A percentile compares a stretch with the other conserved stretches of the same genome.
Conservation (phyloP, 108 stramenopile species). For the Cyclotella kingstonii region DNA sequence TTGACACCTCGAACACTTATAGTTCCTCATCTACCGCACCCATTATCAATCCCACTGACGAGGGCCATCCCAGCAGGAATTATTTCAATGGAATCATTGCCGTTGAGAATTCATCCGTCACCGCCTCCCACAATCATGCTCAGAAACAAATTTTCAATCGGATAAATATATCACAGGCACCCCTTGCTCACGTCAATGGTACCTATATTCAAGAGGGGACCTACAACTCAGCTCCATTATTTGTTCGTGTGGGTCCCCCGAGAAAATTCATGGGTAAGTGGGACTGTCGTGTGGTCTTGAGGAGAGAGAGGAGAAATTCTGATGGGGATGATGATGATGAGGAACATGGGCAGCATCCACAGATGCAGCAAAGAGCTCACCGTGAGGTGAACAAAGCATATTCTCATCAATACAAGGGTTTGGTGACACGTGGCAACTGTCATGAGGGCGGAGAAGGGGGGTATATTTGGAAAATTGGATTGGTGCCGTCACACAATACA, state of each 20-base stretch:
- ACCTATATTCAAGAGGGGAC: slow-evolving; percentile 38
- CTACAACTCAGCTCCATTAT: slow-evolving; percentile 29
- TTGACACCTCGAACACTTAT: neutral
- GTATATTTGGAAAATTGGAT: slow-evolving; percentile 29
- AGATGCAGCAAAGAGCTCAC: no score
- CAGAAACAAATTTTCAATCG: slow-evolving; percentile 16
- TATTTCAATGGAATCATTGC: neutral
- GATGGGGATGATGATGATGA: neutral
- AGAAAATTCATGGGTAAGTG: slow-evolving; percentile 42
- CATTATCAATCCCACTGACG: neutral
- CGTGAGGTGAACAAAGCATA: no score
- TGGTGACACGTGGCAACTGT: no score
- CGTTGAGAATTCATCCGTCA: neutral
- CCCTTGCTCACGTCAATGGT: slow-evolving; percentile 40
- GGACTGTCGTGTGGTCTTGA: slow-evolving; percentile 37
- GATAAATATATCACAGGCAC: slow-evolving; percentile 21
- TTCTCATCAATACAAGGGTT: no score
- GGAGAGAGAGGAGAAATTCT: slow-evolving; percentile 10
- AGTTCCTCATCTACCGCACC: neutral
- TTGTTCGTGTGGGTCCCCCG: slow-evolving; percentile 32
- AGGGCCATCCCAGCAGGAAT: neutral
- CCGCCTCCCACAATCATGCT: neutral
- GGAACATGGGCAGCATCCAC: no score
- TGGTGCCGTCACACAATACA: slow-evolving; percentile 26
- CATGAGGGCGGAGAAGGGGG: neutral